phyloP scores from a whole-genome alignment of 441 rosid genomes.

The Corymbia calophylla region DNA sequence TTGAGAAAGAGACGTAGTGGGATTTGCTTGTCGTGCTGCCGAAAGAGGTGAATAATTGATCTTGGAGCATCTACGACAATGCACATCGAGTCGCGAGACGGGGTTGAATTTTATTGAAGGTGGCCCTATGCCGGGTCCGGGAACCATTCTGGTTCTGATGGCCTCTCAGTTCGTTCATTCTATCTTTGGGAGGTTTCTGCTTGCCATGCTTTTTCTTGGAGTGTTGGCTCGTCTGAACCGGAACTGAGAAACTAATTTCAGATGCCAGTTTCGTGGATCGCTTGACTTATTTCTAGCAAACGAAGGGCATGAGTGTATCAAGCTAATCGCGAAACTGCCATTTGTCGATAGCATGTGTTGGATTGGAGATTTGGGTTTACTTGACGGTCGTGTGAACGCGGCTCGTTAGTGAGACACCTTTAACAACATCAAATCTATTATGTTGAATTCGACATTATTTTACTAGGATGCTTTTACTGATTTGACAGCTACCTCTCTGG shows the following conservation, averaged over 20 bases:
- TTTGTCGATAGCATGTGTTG: background rate
- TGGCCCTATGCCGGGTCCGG: background rate
- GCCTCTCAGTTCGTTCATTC: no score
- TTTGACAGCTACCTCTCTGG: background rate
- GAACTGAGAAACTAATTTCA: background rate
- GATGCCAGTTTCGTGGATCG: background rate
- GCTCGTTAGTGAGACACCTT: background rate
- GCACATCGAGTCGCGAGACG: background rate
- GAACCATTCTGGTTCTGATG: background rate
- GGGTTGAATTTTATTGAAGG: background rate
- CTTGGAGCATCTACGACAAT: background rate
- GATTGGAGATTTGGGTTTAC: background rate
- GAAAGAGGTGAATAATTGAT: background rate
- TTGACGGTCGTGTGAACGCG: background rate
- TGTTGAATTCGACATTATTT: background rate
- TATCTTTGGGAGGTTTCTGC: background rate
- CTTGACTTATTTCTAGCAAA: background rate
- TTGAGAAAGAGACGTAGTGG: background rate
- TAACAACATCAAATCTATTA: background rate
- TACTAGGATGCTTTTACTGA: background rate
- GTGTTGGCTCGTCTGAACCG: background rate
- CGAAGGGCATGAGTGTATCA: background rate
- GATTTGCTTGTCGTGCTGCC: background rate
- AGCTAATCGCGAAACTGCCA: background rate
- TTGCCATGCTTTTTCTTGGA: accelerated